Evolutionary conservation across 164 flowering plant genomes (phyloP).

Genomic region (Hamamelis virginiana): DNA sequence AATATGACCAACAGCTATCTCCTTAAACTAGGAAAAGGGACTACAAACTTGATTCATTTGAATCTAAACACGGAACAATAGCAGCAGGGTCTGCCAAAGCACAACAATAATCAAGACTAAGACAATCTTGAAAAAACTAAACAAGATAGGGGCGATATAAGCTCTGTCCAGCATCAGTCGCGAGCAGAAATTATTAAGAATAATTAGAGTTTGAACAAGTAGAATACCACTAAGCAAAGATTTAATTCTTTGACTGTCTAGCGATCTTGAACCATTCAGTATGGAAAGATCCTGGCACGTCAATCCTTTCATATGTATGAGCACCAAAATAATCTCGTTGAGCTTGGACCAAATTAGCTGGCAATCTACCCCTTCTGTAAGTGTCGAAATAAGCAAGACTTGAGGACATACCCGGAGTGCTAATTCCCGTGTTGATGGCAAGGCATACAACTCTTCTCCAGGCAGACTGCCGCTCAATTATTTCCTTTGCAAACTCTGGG

Average conservation of each 20-base stretch:
- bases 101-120: background rate
- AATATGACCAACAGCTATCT: background rate
- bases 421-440: constrained; percentile 63
- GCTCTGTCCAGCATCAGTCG: background rate
- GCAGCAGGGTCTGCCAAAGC: background rate
- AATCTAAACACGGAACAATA: background rate
- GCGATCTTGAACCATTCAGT: constrained; percentile 85
- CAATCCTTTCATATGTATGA: constrained; percentile 72
- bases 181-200: constrained; percentile 15
- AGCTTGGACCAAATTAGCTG: constrained; percentile 78
- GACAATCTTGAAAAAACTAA: background rate
- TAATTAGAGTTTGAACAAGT: background rate
- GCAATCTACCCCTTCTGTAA: constrained; percentile 63
- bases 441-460: constrained; percentile 74
- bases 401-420: constrained; percentile 73
- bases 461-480: constrained; percentile 60
- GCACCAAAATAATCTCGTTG: constrained; percentile 80
- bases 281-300: constrained; percentile 61
- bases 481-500: constrained; percentile 72
- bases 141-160: background rate
- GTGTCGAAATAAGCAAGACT: constrained; percentile 77
- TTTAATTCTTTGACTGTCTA: constrained; percentile 18
- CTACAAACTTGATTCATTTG: background rate
- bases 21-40: background rate
- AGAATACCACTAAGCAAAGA: background rate